Base-by-base conservation (phyloP, 352 stramenopile species). In the Globisporangium okanoganense region DNA sequence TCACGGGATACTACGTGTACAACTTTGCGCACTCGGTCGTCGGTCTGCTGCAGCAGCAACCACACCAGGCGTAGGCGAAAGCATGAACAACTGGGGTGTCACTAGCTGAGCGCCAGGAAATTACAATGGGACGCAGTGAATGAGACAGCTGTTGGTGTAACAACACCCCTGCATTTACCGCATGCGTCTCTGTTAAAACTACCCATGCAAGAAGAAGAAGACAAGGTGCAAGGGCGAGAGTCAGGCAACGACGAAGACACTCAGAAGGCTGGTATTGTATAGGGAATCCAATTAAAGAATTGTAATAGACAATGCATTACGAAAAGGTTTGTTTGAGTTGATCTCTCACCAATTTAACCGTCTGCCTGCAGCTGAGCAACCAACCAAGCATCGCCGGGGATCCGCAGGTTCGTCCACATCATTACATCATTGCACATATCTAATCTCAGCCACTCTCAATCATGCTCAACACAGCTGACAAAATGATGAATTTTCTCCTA, bases 1-100 rank as follows among this genome's bases (percentile, higher is more conserved):
- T 90, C 47, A 85, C 76, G 31, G 70, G 73, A 58, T 94, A 94
- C 74, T 94, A 88, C 65, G 62, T 89, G 60, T 92, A 90, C 78
- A 87, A 61, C 70, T 74, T 85, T 56, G 75, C 66, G 52, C 74
- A 55, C 57, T 69, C 76, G 51, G 63, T 90, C 41, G 70, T 66
- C 10, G 72, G 74, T 8, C 67, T 88, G 16, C 63, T 91, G 48
- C 72, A 81, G 58, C 38, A 50, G 47, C 38, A 64, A 13, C 47
- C 45, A 9, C 45, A 45, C 33, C 35, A 47, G 33, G 41, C 50
- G 25, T 63, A 54, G 52, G 36, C 22, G 16, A 44, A 5, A 25
- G 35, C 25, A 6, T 25, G 9, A 20, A 13, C 33, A 14, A 27
- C n/a, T 31, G 18, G 18, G 29, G 29, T 33, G 29, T 33, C 29